Evolutionary conservation across 208 protist genomes (phyloP).

Genomic region (Strigomonas galati): DNA sequence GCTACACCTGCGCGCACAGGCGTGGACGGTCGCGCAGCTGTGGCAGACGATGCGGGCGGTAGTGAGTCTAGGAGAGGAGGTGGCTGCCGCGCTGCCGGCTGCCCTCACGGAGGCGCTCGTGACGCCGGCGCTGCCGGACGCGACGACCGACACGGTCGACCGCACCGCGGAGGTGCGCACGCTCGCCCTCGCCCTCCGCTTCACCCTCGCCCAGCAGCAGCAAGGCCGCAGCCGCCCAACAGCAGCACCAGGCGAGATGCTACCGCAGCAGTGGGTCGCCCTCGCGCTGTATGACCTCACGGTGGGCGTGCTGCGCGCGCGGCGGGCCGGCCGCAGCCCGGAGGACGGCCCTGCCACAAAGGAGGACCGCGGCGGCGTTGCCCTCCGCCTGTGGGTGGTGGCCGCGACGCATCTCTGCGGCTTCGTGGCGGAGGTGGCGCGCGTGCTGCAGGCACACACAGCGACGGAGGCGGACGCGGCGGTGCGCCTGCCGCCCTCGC

Average conservation of each 20-base stretch:
- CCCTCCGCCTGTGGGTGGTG: constrained; percentile 39
- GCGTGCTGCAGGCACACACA: background rate
- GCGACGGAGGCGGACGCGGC: background rate
- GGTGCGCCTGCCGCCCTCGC: background rate
- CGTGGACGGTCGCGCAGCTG: no score
- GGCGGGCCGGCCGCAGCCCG: background rate
- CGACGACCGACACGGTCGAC: background rate
- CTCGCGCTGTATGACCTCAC: background rate
- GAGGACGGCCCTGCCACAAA: constrained; percentile 15
- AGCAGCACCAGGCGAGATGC: no score
- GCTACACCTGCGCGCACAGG: no score
- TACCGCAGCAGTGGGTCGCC: background rate
- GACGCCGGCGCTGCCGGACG: background rate
- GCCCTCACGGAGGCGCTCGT: background rate
- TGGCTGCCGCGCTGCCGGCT: background rate
- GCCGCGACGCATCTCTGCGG: constrained; percentile 38
- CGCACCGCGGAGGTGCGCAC: no score
- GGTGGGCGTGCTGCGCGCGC: constrained; percentile 3
- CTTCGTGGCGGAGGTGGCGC: constrained; percentile 30
- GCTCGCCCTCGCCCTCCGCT: background rate
- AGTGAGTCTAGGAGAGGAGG: no score
- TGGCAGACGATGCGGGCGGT: no score
- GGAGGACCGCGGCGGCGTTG: constrained; percentile 16
- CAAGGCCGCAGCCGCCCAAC: no score
- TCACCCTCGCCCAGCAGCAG: background rate